These are phyloP conservation scores for Geotrichum candidum DNA, from an alignment of 1,139 yeast species.

Conservation along the genomic window DNA sequence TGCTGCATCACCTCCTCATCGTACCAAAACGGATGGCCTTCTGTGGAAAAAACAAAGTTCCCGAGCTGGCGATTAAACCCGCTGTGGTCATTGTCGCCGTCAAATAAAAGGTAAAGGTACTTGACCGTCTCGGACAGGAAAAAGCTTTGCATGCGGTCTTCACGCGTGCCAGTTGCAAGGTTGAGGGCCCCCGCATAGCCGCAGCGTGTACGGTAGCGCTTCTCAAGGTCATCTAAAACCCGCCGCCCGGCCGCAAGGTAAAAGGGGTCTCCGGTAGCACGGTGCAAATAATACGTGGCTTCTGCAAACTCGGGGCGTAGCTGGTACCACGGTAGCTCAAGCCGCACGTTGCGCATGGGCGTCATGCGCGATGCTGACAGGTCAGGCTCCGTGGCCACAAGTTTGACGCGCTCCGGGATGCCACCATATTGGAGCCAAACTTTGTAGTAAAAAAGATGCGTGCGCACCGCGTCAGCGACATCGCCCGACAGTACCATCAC, in stretches of 20 bases:
- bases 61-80: background rate
- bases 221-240: conserved; percentile 50
- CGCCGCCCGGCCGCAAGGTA: conserved; percentile 69
- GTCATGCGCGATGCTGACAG: background rate
- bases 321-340: conserved; percentile 77
- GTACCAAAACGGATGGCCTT: conserved; percentile 87
- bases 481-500: conserved; percentile 75
- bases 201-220: conserved; percentile 53
- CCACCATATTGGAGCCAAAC: conserved; percentile 76
- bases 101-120: conserved; percentile 48
- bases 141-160: conserved; percentile 87
- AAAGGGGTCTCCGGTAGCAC: conserved; percentile 82
- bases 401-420: conserved; percentile 84
- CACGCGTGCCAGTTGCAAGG: conserved; percentile 53
- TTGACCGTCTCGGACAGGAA: conserved; percentile 81
- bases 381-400: conserved; percentile 20
- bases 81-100: background rate
- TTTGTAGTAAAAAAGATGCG: conserved; percentile 60
- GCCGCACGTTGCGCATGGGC: conserved; percentile 13
- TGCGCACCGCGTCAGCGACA: conserved; percentile 53
- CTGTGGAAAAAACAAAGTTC: conserved; percentile 78
- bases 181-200: conserved; percentile 80
- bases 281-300: conserved; percentile 73
- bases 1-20: conserved; percentile 28
- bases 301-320: conserved; percentile 87